These are phyloP conservation scores for Podaxis rugospora DNA, from an alignment of 768 basidiomycete species.

Conservation along the genomic window DNA sequence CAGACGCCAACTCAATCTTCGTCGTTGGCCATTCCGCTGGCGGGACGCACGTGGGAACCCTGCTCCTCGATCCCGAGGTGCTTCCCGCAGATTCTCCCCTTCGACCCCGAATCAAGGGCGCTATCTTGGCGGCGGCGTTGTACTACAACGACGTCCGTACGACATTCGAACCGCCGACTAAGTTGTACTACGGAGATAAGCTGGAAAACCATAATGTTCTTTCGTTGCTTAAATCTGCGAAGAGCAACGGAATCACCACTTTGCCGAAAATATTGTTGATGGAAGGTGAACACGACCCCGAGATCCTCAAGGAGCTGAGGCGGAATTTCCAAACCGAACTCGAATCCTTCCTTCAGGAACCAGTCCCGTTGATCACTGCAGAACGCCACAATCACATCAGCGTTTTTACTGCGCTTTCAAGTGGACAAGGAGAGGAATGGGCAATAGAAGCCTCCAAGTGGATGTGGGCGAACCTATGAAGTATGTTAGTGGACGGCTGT, in stretches of 20 bases:
- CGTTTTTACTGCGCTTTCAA: conserved; percentile 40
- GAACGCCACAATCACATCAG: conserved; percentile 65
- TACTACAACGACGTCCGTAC: conserved; percentile 28
- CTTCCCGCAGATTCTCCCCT: conserved; percentile 23
- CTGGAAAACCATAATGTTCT: neutral
- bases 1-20: conserved; percentile 40
- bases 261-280: conserved; percentile 47
- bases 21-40: conserved; percentile 65
- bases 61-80: conserved; percentile 37
- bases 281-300: conserved; percentile 51
- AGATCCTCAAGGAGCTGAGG: conserved; percentile 32
- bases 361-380: conserved; percentile 32
- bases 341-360: conserved; percentile 26
- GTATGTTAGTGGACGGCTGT: neutral
- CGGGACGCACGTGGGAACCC: conserved; percentile 41
- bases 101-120: conserved; percentile 36
- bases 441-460: conserved; percentile 42
- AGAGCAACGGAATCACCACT: conserved; percentile 14
- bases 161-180: conserved; percentile 19
- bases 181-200: conserved; percentile 25
- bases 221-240: conserved; percentile 26
- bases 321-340: conserved; percentile 36
- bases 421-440: conserved; percentile 62
- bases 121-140: conserved; percentile 41
- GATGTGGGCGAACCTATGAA: conserved; percentile 18